These are phyloP conservation scores for Botrytis elliptica DNA, from an alignment of 2,329 filamentous ascomycete genomes.

Conservation along the genomic window DNA sequence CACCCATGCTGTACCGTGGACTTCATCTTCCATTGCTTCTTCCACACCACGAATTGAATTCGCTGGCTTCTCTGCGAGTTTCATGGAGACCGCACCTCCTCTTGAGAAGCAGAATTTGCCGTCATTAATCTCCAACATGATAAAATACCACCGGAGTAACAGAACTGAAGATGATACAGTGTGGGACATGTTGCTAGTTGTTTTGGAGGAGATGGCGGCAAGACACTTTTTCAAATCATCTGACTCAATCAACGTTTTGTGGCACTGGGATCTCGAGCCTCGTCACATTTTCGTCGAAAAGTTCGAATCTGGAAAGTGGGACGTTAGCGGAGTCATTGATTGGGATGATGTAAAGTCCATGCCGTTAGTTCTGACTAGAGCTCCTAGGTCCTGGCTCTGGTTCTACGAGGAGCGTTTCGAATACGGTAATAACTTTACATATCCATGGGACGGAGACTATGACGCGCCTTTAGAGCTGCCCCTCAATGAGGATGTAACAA, in stretches of 20 bases:
- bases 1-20: background rate
- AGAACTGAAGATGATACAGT: background rate
- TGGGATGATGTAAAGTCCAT: background rate
- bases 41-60: background rate
- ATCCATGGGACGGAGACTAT: background rate
- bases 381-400: background rate
- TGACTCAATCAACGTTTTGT: background rate
- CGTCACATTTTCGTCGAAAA: background rate
- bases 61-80: background rate
- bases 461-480: background rate
- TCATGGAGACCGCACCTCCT: background rate
- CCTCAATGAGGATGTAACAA: background rate
- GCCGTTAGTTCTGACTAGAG: background rate
- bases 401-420: background rate
- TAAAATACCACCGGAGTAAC: background rate
- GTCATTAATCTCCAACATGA: background rate
- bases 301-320: background rate
- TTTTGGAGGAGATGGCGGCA: background rate
- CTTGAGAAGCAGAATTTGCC: background rate
- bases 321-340: background rate
- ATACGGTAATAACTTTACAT: background rate
- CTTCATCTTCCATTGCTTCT: background rate
- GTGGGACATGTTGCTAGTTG: background rate
- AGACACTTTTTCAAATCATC: background rate
- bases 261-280: background rate